Base-by-base conservation (phyloP, 208 protist genomes). In the Trypanosomatidae sp. region DNA sequence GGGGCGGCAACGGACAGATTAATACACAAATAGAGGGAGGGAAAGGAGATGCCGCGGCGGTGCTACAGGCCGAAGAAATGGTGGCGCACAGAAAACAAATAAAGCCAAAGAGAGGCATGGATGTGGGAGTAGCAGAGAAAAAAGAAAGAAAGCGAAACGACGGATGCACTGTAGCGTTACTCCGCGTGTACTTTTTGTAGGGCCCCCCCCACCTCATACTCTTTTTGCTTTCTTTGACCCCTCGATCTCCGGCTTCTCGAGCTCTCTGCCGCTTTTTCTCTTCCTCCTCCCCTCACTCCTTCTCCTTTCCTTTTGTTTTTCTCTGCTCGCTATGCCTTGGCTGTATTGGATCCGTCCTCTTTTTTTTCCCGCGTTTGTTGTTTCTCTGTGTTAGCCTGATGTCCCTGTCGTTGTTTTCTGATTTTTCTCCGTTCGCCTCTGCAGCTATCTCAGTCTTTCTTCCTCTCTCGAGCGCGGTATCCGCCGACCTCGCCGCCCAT, bases 381-480 rank as follows among this genome's bases (percentile, higher is more conserved):
- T 33, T 28, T 25, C 8, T 59, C 10, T 25, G 10, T 17, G 53
- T 25, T 17, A 47, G 10, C n/a, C 13, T 46, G 43, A 7, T 58
- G 9, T 19, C 39, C 0, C 22, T 8, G 44, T 74, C 39, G 52
- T 71, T 69, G n/a, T 22, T 12, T 17, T n/a, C 47, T 44, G 9
- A 41, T 64, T 79, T 71, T 50, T 73, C 69, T 69, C 62, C 12
- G 15, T 69, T n/a, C 9, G 8, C 72, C 39, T 73, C 33, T 74
- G 36, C 66, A 30, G 17, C 22, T 22, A 9, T 52, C 52, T 66
- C 60, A 41, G 25, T 65, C 36, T 74, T 64, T 60, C 30, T 76
- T 9, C 62, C 69, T 66, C 28, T 70, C 30, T 60, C 73, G 49
- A 33, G 49, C 7, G 22, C 13, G 12, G 39, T 25, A 72, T 60